Conservation (phyloP, 768 basidiomycete genomes). For the Psilocybe tampanensis region DNA sequence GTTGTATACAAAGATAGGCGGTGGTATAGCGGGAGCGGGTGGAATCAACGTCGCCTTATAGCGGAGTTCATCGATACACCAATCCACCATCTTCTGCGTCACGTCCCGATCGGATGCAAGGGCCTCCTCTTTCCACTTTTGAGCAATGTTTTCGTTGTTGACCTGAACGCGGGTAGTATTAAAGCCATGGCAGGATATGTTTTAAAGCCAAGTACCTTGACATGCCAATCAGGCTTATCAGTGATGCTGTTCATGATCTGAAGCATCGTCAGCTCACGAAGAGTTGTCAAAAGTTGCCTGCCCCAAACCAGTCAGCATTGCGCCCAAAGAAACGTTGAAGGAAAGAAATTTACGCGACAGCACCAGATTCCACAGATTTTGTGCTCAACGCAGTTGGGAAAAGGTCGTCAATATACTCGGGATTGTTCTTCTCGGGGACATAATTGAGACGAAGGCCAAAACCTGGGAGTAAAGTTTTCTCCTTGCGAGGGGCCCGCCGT, state of each 20-base stretch:
- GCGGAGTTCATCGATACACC: conserved; percentile 29
- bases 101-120: conserved; percentile 17
- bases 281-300: conserved; percentile 23
- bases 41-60: conserved; percentile 12
- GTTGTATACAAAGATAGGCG: conserved; percentile 24
- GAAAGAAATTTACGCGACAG: conserved; percentile 8
- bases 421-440: conserved; percentile 7
- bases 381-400: conserved; percentile 20
- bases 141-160: conserved; percentile 22
- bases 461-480: conserved; percentile 24
- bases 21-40: conserved; percentile 1
- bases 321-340: not conserved
- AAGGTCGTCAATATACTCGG: conserved; percentile 15
- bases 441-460: conserved; percentile 30
- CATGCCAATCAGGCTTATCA: conserved; percentile 35
- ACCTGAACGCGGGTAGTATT: conserved; percentile 15
- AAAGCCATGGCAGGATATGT: not conserved
- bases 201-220: conserved; percentile 24
- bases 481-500: not conserved
- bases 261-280: conserved; percentile 37
- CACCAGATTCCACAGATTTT: not conserved
- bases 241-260: conserved; percentile 37
- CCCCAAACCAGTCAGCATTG: not conserved
- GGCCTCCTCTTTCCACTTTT: conserved; percentile 29
- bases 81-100: conserved; percentile 27